These are phyloP conservation scores for Euptelea pleiosperma DNA, from an alignment of 164 flowering plant genomes.

Conservation along the genomic window DNA sequence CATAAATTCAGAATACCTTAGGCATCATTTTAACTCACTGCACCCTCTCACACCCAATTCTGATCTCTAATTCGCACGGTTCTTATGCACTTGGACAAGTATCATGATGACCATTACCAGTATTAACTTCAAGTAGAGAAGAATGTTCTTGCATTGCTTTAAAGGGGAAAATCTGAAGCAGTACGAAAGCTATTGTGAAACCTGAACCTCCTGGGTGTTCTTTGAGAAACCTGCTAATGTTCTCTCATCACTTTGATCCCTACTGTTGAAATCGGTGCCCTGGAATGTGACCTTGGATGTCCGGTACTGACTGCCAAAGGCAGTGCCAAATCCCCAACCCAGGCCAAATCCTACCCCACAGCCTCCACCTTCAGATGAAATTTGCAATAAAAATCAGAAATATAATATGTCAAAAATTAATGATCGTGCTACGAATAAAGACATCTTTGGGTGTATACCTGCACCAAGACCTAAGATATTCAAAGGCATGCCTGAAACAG, in stretches of 20 bases:
- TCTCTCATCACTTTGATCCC: slow-evolving; percentile 16
- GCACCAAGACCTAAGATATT: slow-evolving; percentile 71
- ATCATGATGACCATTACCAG: no score
- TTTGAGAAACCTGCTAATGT: slow-evolving; percentile 12
- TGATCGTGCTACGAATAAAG: background rate
- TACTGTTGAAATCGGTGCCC: slow-evolving; percentile 45
- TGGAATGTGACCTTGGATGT: slow-evolving; percentile 55
- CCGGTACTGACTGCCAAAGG: slow-evolving; percentile 75
- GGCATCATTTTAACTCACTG: no score
- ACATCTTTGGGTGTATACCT: slow-evolving; percentile 36
- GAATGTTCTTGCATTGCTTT: background rate
- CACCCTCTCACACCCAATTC: no score
- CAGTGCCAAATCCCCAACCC: slow-evolving; percentile 96
- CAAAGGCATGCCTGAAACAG: slow-evolving; percentile 70
- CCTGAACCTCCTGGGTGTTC: slow-evolving; percentile 17
- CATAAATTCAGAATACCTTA: no score
- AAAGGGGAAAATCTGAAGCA: background rate
- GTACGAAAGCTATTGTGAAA: slow-evolving; percentile 13
- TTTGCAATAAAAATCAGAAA: background rate
- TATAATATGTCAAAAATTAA: background rate
- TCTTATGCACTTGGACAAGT: no score
- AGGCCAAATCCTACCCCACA: slow-evolving; percentile 93
- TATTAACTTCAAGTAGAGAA: background rate
- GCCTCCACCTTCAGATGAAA: slow-evolving; percentile 69
- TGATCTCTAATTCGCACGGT: no score